Base-by-base conservation (phyloP, 1,284 basidiomycete species). In the Trametes polyzona region DNA sequence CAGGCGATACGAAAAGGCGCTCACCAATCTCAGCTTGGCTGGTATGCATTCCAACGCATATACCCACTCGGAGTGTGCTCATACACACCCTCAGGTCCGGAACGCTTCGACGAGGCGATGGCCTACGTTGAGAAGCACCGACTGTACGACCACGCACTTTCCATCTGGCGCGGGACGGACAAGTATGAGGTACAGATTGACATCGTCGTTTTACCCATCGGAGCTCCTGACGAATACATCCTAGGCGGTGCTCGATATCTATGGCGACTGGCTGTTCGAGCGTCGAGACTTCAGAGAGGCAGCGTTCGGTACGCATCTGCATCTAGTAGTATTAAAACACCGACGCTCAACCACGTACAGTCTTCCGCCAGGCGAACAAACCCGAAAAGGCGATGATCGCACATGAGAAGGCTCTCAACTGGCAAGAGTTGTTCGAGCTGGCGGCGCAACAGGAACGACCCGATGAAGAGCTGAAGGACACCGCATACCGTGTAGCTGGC, bases 231-330 rank as follows among this genome's bases (percentile, higher is more conserved):
- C 14, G 17, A 36, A 37, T 14, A 7, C 5, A 12, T 35, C 4
- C 4, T 43, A 73, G 70, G 52, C 65, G 24, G 76, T 96, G n/a
- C 74, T 96, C 47, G 84, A 84, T 43, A 69, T 90, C 9, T 97
- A 96, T 67, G 96, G 94, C 12, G 92, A 95, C 59, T 92, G 93
- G 80, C 78, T 98, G 1, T 91, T 92, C 67, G 93, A 96, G 61
- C 77, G 89, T 46, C 78, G 93, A 58, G 92, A 96, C 37, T 94
- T 91, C 70, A 76, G 79, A 58, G 89, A 97, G 64, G 92, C 96
- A 3, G 96, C 92, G 0, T 75, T 90, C 16, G 86, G 92, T 93
- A 59, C 57, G 82, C 69, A 30, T n/a, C 37, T 51, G 24, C 5
- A n/a, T 26, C 1, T 12, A 10, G 10, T 37, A 35, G 29, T 8